Base-by-base conservation (phyloP, 2,329 filamentous ascomycete genomes). In the Paecilomyces variotii region DNA sequence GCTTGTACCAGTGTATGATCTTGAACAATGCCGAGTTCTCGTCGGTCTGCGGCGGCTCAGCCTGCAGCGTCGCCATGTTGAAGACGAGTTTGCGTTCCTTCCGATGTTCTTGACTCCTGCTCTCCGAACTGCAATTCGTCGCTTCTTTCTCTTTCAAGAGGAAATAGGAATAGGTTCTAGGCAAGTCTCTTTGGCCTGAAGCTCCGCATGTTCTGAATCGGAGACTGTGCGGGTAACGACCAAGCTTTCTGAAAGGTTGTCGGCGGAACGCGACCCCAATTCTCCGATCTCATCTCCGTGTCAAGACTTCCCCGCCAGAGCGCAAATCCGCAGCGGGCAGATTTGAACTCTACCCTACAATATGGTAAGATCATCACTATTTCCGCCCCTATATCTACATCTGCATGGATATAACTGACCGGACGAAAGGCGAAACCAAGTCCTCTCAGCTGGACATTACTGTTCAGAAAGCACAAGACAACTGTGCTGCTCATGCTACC, bases 381-480 rank as follows among this genome's bases (percentile, higher is more conserved):
- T 54, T 32, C 24, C 27, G 24, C 7, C 4, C 49, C 24, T 28
- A 19, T 25, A 11, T 19, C 32, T 55, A 14, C 5, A 39, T 19
- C 9, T 19, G 7, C 39, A 6, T n/a, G 14, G 2, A 45, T 7
- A 19, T 45, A 45, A 45, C 39, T 45, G 19, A 45, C 39, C 19
- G 19, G 39, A 12, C 27, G 7, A 58, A 34, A 69, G 62, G 59
- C 62, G 25, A 67, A 68, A 26, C 54, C 65, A 28, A 67, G 70
- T 54, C 79, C 84, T 52, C 75, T 79, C n/a, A 77, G 82, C 64
- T 79, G 84, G 65, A 89, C 87, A 9, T 76, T 92, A 57, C 82
- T 86, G 60, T 85, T 92, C 76, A 91, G 90, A 72, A 82, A 88
- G 70, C 85, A 87, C 68, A 84, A 84, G 59, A 83, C 86, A 65